Evolutionary conservation across 805 yeast species (phyloP), one percentile per base, ranked within the genome.

Genomic region (Nadsonia fulvescens): DNA sequence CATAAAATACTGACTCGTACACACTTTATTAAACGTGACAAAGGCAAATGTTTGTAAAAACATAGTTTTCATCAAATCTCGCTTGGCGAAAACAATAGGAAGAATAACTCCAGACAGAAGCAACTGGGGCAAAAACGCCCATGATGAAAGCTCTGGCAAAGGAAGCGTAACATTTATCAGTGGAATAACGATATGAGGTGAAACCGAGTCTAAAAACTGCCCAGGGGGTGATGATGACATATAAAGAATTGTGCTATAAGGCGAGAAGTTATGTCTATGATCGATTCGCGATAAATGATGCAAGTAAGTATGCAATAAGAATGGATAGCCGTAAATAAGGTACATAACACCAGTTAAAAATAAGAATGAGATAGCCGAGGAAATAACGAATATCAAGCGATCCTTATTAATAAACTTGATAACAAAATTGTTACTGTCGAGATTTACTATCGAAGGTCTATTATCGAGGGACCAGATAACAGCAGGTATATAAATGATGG

Each of bases 1-100:
- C 34, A 86, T 67, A 49, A 89, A 89, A 50, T 89, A 89, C 53
- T 89, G 98, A 1, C 94, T 79, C 0, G 98, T 89, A 41, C 81
- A 71, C 12, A 76, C 89, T 49, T 76, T 76, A 51, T 76, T 76
- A 49, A 65, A 75, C 1, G 78, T 56, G 10, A 76, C 82, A 49
- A 76, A 77, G n/a, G 70, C 58, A 39, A 74, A 63, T 0, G 91
- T 76, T 45, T 77, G 89, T 8, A 82, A 53, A 34, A 86, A 83
- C 34, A 75, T 42, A 3, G 74, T 58, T 24, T 62, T 55, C 12
- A 61, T 44, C 5, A 71, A 37, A 25, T 60, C 57, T 8, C 41
- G 42, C 28, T 52, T 51, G 8, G 58, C 61, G 25, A 62, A 52
- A 12, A 41, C 44, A 15, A 59, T 35, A 5, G 93, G 93, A 3